Conservation (phyloP, 257 asterid species). For the Avicennia marina region DNA sequence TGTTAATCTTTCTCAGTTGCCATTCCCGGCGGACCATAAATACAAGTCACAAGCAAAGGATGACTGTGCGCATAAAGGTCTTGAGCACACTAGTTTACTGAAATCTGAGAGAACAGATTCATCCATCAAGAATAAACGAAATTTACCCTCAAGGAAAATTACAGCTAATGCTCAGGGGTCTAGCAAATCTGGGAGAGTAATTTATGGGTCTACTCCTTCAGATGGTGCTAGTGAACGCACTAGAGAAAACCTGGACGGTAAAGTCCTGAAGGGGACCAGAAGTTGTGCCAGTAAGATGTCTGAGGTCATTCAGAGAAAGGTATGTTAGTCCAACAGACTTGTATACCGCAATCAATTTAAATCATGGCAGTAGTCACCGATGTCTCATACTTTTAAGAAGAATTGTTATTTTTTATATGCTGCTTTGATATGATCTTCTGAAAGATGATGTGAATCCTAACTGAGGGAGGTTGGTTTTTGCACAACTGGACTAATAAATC, state of each 20-base stretch:
- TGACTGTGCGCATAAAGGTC: slow-evolving; percentile 44
- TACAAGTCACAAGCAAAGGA: slow-evolving; percentile 49
- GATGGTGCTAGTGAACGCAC: slow-evolving; percentile 52
- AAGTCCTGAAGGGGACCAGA: slow-evolving; percentile 49
- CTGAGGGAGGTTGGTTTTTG: no score
- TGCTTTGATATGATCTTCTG: no score
- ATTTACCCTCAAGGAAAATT: slow-evolving; percentile 46
- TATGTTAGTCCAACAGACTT: slow-evolving; percentile 36
- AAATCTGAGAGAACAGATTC: slow-evolving; percentile 51
- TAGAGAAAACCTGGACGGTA: slow-evolving; percentile 51
- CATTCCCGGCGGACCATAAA: slow-evolving; percentile 58
- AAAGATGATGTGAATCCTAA: no score
- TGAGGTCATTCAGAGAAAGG: slow-evolving; percentile 79
- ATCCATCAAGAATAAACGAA: slow-evolving; percentile 50
- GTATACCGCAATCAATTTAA: no score
- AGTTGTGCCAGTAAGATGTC: slow-evolving; percentile 65
- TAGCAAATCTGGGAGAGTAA: slow-evolving; percentile 52
- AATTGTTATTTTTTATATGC: no score
- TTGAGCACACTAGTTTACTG: slow-evolving; percentile 43
- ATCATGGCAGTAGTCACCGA: no score
- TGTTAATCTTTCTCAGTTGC: slow-evolving; percentile 55
- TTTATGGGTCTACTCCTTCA: slow-evolving; percentile 32
- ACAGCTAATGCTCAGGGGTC: slow-evolving; percentile 40
- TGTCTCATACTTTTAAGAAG: no score
- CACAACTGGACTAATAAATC: no score